Percentiles rank a stretch among this genome's conserved stretches.
Evolutionary conservation across 768 basidiomycete species (phyloP).

Genomic region (Boletus subparvulus): DNA sequence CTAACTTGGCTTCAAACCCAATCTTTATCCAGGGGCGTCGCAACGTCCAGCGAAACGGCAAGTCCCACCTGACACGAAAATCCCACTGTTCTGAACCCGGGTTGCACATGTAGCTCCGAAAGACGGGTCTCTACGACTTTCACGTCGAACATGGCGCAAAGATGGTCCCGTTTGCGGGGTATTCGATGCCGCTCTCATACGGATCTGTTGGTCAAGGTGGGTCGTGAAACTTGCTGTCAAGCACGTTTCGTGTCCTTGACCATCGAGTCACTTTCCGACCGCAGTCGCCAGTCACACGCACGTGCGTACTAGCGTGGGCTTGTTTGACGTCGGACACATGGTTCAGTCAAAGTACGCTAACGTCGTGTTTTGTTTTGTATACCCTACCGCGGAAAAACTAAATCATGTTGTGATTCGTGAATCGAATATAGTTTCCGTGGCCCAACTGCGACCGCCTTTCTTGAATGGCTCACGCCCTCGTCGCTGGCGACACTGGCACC

Average conservation of each 20-base stretch:
- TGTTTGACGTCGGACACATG: slow-evolving; percentile 99
- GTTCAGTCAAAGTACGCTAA: slow-evolving; percentile 80
- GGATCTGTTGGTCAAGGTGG: slow-evolving; percentile 77
- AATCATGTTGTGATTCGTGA: background rate
- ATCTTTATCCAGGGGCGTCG: slow-evolving; percentile 11
- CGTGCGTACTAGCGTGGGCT: slow-evolving; percentile 74
- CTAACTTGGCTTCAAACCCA: background rate
- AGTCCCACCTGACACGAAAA: slow-evolving; percentile 1
- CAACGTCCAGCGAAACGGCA: slow-evolving; percentile 21
- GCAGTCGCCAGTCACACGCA: slow-evolving; percentile 89
- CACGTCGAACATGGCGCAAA: slow-evolving; percentile 82
- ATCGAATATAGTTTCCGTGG: slow-evolving; percentile 68
- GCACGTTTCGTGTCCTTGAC: slow-evolving; percentile 12
- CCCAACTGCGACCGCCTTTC: slow-evolving; percentile 70
- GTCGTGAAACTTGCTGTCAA: slow-evolving; percentile 17
- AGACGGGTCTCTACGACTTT: slow-evolving; percentile 86
- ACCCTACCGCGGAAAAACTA: background rate
- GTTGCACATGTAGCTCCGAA: slow-evolving; percentile 39
- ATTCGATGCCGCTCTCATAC: slow-evolving; percentile 90
- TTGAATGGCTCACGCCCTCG: slow-evolving; percentile 89
- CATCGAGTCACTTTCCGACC: background rate
- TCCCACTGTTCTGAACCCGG: background rate
- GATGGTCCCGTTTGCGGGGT: slow-evolving; percentile 97
- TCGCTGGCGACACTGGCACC: slow-evolving; percentile 65
- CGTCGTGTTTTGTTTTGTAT: background rate